Conservation (phyloP, 805 yeast genomes). For the Pichia cabralensis region DNA sequence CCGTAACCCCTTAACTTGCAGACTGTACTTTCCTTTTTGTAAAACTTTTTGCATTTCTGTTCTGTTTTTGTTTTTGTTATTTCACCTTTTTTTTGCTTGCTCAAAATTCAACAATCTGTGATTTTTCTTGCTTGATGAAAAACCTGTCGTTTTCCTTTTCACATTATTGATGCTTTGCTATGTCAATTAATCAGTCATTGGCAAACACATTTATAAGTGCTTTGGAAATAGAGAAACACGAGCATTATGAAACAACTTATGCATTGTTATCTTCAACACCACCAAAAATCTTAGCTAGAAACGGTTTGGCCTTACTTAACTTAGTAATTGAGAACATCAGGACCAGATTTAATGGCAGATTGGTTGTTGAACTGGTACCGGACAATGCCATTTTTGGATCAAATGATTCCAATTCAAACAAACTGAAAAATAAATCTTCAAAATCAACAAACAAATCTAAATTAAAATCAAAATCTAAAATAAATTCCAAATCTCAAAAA, state of each 20-base stretch:
- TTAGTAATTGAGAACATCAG: constrained; percentile 48
- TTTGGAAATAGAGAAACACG: constrained; percentile 38
- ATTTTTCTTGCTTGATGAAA: too few relatives aligned
- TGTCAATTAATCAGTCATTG: constrained; percentile 11
- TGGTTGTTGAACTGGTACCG: constrained; percentile 49
- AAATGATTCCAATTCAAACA: too few relatives aligned
- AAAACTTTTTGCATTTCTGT: too few relatives aligned
- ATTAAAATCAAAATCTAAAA: not conserved
- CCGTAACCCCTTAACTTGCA: too few relatives aligned
- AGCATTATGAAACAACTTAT: constrained; percentile 41
- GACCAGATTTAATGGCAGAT: constrained; percentile 74
- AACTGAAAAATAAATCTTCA: not conserved
- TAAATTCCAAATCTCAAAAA: constrained; percentile 18
- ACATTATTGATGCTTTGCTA: too few relatives aligned
- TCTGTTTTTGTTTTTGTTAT: not conserved
- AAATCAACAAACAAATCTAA: not conserved
- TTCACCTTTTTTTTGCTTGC: too few relatives aligned
- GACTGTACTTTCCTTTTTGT: too few relatives aligned
- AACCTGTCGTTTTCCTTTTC: too few relatives aligned
- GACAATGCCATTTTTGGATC: constrained; percentile 21
- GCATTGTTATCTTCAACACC: constrained; percentile 37
- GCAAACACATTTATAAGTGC: constrained; percentile 31
- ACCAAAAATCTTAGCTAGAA: constrained; percentile 53
- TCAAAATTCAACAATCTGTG: too few relatives aligned
- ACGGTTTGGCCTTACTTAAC: constrained; percentile 71